Base-by-base conservation (phyloP, 169 alveolate species). In the Cryptosporidium sp. region DNA sequence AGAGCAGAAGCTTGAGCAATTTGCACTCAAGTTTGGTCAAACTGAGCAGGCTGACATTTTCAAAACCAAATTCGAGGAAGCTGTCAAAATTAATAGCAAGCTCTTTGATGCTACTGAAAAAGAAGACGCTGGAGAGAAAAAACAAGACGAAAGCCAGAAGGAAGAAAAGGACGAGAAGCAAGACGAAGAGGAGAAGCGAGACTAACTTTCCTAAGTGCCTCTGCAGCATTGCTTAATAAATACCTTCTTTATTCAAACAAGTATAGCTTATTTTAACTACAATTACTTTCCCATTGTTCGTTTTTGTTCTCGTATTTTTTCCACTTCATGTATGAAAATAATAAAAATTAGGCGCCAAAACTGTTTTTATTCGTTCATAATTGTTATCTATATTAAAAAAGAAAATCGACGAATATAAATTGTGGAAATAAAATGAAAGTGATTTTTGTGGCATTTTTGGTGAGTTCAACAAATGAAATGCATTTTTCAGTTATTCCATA, bases 11-110 rank as follows among this genome's bases (percentile, higher is more conserved):
- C 94, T 95, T 45, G 99, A 97, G 84, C 99, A 96, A 86, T 95
- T 98, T 87, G 99, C 99, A 0, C 92, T 96, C 45, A 96, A 97
- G 92, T 96, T 98, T 86, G 96, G 97, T 33, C 95, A 93, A 45
- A 94, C 96, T 33, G 98, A 96, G 39, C 97, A 95, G 51, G 98
- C 98, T 31, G 93, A 93, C 70, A 91, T 92, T 35, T 96, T 96
- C 84, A 96, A 96, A 85, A 93, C 93, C 74, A 96, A 96, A 91
- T 96, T 96, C 61, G 97, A 95, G 71, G 98, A 96, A 59, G 98
- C 98, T 1, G 97, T 96, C 35, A 84, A 93, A 71, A 75, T 95
- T 39, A 96, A 96, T 91, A 74, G 91, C 71, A 93, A 94, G 69
- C 71, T 96, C 16, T 94, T 96, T 73, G 93, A 93, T 55, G 0